Base-by-base conservation (phyloP, 371 early-diverging fungal species). In the Dichotomocladium elegans region DNA sequence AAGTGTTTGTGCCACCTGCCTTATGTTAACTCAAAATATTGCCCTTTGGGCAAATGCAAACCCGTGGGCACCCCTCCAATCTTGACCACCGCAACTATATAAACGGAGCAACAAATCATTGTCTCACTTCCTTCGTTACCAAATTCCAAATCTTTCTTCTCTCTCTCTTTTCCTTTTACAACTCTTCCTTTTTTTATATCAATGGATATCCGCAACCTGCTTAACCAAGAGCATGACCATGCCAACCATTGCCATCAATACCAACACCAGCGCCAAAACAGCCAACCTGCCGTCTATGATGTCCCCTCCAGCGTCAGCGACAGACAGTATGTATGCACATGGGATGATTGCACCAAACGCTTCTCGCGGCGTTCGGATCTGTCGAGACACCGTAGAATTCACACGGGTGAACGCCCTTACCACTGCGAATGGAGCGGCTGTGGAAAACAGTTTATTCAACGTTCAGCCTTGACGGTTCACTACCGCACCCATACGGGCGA, bases 361-460 rank as follows among this genome's bases (percentile, higher is more conserved):
- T 91, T 91, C 56, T 82, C 88, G n/a, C 83, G 91, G 55, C 80
- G 87, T 49, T 88, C 88, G 4, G 91, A 91, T 58, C 81, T 91
- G 21, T 80, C 82, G 24, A 74, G 91, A 53, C 87, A 89, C 69
- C 76, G 72, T 8, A 75, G 86, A 40, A 89, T 88, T 53, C 86
- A 86, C 53, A 87, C 88, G 10, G 83, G 84, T 41, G 88, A 86
- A 58, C 70, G 80, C 55, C 86, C 87, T 7, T 87, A 80, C 58
- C 70, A 66, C 30, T 87, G 89, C 65, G 57, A 63, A 28, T 80
- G 79, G 64, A 59, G 64, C 17, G 76, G 72, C 30, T 89, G 89
- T 59, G 77, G 79, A 49, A 89, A 89, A 66, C 79, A 81, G 37
- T 89, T 89, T 56, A 83, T 89, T 61, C 89, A 88, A 63, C 74